A percentile compares a stretch with the other conserved stretches of the same genome.
phyloP scores from a whole-genome alignment of 2,329 filamentous ascomycete genomes.

The Plenodomus biglobosus region DNA sequence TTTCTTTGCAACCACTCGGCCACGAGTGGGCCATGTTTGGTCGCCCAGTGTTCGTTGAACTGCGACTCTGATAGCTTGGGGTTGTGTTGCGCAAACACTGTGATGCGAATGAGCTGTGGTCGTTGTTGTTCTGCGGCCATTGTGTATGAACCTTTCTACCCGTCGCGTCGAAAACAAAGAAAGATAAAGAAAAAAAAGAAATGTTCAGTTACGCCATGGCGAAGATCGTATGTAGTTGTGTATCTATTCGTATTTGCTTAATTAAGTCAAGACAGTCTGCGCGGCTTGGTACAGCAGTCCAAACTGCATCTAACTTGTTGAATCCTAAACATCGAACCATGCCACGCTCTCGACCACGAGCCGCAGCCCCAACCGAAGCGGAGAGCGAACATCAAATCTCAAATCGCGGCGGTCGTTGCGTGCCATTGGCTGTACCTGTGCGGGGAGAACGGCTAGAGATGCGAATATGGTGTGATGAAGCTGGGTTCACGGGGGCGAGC shows the following conservation, averaged over 20 bases:
- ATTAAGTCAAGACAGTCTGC: no score
- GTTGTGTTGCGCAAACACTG: conserved; percentile 26
- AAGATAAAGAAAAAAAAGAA: no score
- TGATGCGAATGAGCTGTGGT: conserved; percentile 19
- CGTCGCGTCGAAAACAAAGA: background rate
- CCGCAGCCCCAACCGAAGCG: background rate
- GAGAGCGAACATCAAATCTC: background rate
- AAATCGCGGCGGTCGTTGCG: background rate
- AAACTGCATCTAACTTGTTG: no score
- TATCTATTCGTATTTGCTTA: no score
- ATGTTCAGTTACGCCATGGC: no score
- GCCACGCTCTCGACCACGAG: no score
- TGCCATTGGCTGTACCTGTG: background rate
- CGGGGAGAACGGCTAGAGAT: background rate
- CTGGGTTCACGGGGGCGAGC: background rate
- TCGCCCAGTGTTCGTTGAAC: conserved; percentile 27
- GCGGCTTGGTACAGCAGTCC: no score
- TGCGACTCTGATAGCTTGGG: conserved; percentile 22
- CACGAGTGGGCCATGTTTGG: conserved; percentile 26
- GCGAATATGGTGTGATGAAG: background rate
- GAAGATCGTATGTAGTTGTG: no score
- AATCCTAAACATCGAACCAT: no score
- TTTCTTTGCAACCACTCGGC: conserved; percentile 23
- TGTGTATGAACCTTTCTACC: no score
- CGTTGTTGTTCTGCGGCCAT: background rate